phyloP scores from a whole-genome alignment of 2,329 filamentous ascomycete species.

The Sporothrix protearum region DNA sequence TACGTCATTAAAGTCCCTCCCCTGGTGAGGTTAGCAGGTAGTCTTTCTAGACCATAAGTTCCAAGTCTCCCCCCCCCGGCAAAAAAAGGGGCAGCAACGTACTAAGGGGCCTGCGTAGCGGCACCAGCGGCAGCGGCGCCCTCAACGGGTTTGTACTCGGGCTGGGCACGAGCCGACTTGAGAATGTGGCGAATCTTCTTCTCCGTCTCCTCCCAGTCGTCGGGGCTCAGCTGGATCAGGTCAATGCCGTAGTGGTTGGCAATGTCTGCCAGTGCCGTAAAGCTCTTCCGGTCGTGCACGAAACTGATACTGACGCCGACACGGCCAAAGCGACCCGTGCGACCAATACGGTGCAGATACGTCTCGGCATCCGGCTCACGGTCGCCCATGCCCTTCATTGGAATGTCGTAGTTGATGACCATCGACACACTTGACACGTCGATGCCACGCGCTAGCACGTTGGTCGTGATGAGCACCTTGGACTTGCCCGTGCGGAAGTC shows the following conservation, averaged over 20 bases:
- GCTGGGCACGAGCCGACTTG: slow-evolving; percentile 63
- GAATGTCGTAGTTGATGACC: slow-evolving; percentile 96
- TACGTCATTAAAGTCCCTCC: background rate
- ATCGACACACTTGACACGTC: slow-evolving; percentile 89
- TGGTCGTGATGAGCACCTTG: slow-evolving; percentile 97
- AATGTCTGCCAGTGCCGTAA: slow-evolving; percentile 74
- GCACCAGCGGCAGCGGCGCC: slow-evolving; percentile 11
- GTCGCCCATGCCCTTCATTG: slow-evolving; percentile 71
- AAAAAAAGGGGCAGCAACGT: background rate
- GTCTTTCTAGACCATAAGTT: too few species aligned
- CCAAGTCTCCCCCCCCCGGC: too few species aligned
- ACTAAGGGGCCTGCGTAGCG: slow-evolving; percentile 22
- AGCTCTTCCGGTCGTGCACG: slow-evolving; percentile 81
- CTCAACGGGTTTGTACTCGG: slow-evolving; percentile 36
- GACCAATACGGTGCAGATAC: slow-evolving; percentile 95
- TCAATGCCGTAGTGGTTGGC: slow-evolving; percentile 75
- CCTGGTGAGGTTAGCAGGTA: background rate
- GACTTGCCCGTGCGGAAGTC: slow-evolving; percentile 81
- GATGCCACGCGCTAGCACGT: slow-evolving; percentile 92
- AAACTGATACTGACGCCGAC: slow-evolving; percentile 96
- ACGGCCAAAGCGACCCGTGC: slow-evolving; percentile 93
- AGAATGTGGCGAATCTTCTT: slow-evolving; percentile 75
- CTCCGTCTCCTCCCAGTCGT: slow-evolving; percentile 90
- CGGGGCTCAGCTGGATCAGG: slow-evolving; percentile 74
- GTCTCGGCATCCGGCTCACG: slow-evolving; percentile 87